Percentiles rank a stretch among this genome's conserved stretches.
These are phyloP conservation scores for Pseudozyma sp. DNA, from an alignment of 1,284 basidiomycete genomes.

Conservation along the genomic window DNA sequence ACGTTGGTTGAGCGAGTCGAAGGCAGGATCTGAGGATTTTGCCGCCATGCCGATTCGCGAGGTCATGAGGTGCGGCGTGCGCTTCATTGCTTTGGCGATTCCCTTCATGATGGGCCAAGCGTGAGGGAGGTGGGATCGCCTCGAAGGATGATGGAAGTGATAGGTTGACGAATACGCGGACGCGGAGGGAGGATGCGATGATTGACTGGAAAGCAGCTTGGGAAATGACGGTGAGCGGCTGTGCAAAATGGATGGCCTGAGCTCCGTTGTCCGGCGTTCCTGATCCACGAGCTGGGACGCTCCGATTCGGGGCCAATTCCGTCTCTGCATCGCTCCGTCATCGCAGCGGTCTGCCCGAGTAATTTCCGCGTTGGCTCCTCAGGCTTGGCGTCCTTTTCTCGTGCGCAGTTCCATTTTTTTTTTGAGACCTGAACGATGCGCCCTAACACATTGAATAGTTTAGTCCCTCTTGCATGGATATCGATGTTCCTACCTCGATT, in stretches of 20 bases:
- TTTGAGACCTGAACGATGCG: too few species aligned
- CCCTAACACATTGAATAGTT: too few species aligned
- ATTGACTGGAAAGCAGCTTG: not conserved
- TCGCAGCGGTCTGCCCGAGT: constrained; percentile 6
- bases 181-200: not conserved
- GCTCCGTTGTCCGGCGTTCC: not conserved
- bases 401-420: constrained; percentile 14
- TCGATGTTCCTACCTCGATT: too few species aligned
- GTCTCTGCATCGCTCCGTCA: constrained; percentile 37
- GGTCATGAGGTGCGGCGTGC: constrained; percentile 66
- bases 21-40: constrained; percentile 64
- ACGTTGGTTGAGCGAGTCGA: constrained; percentile 69
- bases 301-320: constrained; percentile 1
- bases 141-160: not conserved
- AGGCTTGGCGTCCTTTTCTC: constrained; percentile 3
- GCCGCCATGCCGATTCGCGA: constrained; percentile 64
- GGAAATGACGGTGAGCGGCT: not conserved
- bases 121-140: not conserved
- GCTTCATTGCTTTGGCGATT: constrained; percentile 60
- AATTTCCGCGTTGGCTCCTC: not conserved
- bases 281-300: constrained; percentile 2
- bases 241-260: constrained; percentile 3
- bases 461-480: too few species aligned
- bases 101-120: constrained; percentile 54
- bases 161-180: not conserved